These are phyloP conservation scores for Daldinia decipiens DNA, from an alignment of 495 filamentous ascomycete genomes.

Conservation along the genomic window DNA sequence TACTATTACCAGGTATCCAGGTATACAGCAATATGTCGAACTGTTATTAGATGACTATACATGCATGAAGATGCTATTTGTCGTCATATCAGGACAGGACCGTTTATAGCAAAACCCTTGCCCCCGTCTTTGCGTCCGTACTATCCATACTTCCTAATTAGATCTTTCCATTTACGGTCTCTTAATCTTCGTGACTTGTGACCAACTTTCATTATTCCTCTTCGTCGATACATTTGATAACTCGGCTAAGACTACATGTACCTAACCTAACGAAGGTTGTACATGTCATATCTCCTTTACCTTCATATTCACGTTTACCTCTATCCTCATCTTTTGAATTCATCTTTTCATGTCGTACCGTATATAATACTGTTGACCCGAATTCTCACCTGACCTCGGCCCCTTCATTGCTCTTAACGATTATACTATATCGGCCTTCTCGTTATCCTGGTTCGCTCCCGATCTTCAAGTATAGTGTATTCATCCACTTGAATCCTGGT, in stretches of 20 bases:
- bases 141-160: slow-evolving; percentile 30
- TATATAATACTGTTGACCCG: slow-evolving; percentile 13
- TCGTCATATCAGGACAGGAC: slow-evolving; percentile 30
- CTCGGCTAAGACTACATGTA: not conserved
- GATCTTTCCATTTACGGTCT: slow-evolving; percentile 24
- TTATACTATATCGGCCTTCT: slow-evolving; percentile 14
- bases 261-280: slow-evolving; percentile 3
- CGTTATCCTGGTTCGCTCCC: slow-evolving; percentile 24
- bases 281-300: slow-evolving; percentile 11
- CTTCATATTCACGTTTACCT: not conserved
- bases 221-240: slow-evolving; percentile 1
- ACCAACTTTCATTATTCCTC: slow-evolving; percentile 10
- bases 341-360: slow-evolving; percentile 2
- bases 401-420: not conserved
- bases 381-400: slow-evolving; percentile 2
- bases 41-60: slow-evolving; percentile 28
- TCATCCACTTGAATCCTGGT: slow-evolving; percentile 10
- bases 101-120: slow-evolving; percentile 5
- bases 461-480: slow-evolving; percentile 26
- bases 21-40: slow-evolving; percentile 19
- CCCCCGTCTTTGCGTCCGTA: slow-evolving; percentile 8
- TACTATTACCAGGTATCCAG: not conserved
- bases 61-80: slow-evolving; percentile 27
- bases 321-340: not conserved
- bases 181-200: slow-evolving; percentile 27